These are phyloP conservation scores for Alternaria gansuensis DNA, from an alignment of 2,329 filamentous ascomycete genomes.

Conservation along the genomic window DNA sequence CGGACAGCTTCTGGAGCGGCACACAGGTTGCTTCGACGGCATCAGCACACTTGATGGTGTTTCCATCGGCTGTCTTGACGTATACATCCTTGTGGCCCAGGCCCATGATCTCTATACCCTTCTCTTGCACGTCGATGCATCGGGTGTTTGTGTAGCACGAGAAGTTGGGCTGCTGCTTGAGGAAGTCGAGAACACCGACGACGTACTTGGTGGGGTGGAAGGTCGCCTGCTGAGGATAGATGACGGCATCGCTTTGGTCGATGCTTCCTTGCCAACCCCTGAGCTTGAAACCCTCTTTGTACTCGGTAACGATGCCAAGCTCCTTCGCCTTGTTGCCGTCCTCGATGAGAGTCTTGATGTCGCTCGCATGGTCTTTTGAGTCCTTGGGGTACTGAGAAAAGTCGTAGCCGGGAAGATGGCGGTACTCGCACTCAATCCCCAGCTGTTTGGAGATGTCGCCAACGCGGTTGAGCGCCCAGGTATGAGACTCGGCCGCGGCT, in stretches of 20 bases:
- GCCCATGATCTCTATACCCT: conserved; percentile 57
- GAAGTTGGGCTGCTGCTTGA: conserved; percentile 63
- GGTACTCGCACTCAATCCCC: conserved; percentile 66
- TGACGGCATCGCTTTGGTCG: conserved; percentile 62
- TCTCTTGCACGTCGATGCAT: conserved; percentile 59
- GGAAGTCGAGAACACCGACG: conserved; percentile 61
- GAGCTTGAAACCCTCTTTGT: conserved; percentile 58
- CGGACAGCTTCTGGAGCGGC: conserved; percentile 64
- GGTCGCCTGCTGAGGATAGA: conserved; percentile 61
- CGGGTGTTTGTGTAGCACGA: conserved; percentile 63
- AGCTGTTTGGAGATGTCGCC: conserved; percentile 61
- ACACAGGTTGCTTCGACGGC: conserved; percentile 65
- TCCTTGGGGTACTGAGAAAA: conserved; percentile 60
- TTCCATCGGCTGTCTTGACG: conserved; percentile 58
- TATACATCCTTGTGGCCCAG: conserved; percentile 58
- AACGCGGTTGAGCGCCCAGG: conserved; percentile 63
- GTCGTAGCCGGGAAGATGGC: conserved; percentile 60
- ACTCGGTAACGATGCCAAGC: conserved; percentile 57
- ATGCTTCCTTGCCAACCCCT: conserved; percentile 62
- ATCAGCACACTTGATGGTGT: conserved; percentile 59
- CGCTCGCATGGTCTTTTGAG: conserved; percentile 56
- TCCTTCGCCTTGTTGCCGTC: conserved; percentile 58
- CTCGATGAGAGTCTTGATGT: conserved; percentile 57
- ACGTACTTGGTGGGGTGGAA: conserved; percentile 68
- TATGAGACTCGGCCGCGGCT: conserved; percentile 63